Conservation (phyloP, 192 early-diverging fungal genomes). For the Entomortierella lignicola region DNA sequence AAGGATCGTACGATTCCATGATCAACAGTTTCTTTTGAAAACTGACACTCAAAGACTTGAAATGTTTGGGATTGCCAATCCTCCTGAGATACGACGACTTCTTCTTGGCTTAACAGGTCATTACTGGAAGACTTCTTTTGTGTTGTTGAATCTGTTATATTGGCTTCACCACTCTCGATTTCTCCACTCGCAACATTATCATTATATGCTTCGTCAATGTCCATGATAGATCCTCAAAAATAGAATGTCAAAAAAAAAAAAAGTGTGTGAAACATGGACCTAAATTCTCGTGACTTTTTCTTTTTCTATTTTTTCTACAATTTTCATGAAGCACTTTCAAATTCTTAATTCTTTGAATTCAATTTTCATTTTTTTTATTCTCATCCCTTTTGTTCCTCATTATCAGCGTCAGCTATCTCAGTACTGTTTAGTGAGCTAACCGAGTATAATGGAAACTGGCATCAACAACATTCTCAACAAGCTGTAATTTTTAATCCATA, state of each 20-base stretch:
- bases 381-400: no score
- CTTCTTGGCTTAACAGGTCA: neutral
- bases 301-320: no score
- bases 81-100: neutral
- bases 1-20: constrained; percentile 21
- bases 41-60: constrained; percentile 32
- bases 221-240: no score
- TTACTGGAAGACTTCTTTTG: no score
- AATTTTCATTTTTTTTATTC: no score
- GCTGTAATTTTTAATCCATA: constrained; percentile 10
- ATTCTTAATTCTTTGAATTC: no score
- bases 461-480: constrained; percentile 53
- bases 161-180: neutral
- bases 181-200: no score
- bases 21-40: neutral
- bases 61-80: constrained; percentile 28
- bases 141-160: no score
- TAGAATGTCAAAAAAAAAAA: no score
- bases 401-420: no score
- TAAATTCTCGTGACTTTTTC: neutral
- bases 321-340: no score
- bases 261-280: no score
- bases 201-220: neutral
- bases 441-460: constrained; percentile 43
- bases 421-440: neutral